Conservation (phyloP, 2,329 filamentous ascomycete genomes). For the Trichoderma sp. region DNA sequence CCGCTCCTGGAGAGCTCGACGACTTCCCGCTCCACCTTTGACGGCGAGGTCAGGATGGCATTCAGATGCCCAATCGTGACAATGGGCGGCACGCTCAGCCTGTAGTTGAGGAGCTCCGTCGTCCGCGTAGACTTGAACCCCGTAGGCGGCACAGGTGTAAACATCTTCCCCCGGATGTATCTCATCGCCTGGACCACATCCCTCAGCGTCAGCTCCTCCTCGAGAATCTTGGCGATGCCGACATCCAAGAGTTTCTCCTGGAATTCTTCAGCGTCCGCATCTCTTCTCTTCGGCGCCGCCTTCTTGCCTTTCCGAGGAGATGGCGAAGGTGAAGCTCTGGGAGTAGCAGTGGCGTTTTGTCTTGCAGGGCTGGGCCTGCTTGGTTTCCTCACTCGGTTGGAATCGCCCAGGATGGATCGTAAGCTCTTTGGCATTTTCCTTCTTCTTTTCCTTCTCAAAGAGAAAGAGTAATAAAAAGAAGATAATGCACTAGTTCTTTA, state of each 20-base stretch:
- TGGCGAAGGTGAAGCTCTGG: slow-evolving; percentile 26
- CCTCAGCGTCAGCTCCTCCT: slow-evolving; percentile 57
- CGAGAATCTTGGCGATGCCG: slow-evolving; percentile 58
- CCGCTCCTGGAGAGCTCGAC: slow-evolving; percentile 61
- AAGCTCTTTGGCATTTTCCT: slow-evolving; percentile 37
- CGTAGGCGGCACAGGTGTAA: slow-evolving; percentile 61
- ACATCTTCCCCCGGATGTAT: slow-evolving; percentile 63
- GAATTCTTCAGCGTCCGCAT: slow-evolving; percentile 38
- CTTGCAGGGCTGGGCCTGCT: not conserved
- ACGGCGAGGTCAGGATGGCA: slow-evolving; percentile 62
- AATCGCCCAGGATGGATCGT: slow-evolving; percentile 43
- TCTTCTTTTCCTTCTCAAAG: not conserved
- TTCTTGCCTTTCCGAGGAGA: slow-evolving; percentile 34
- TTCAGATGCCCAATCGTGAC: slow-evolving; percentile 68
- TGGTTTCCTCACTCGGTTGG: slow-evolving; percentile 41
- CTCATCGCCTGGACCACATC: slow-evolving; percentile 67
- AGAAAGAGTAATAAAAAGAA: not conserved
- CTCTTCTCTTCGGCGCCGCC: slow-evolving; percentile 30
- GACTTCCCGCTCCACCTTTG: slow-evolving; percentile 67
- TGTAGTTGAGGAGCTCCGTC: slow-evolving; percentile 64
- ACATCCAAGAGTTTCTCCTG: slow-evolving; percentile 59
- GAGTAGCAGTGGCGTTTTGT: not conserved
- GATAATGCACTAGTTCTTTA: too few relatives aligned
- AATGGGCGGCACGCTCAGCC: slow-evolving; percentile 61
- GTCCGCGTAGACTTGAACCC: slow-evolving; percentile 67